Evolutionary conservation across 2,329 filamentous ascomycete genomes (phyloP).

Genomic region (Neoascochyta sp.): DNA sequence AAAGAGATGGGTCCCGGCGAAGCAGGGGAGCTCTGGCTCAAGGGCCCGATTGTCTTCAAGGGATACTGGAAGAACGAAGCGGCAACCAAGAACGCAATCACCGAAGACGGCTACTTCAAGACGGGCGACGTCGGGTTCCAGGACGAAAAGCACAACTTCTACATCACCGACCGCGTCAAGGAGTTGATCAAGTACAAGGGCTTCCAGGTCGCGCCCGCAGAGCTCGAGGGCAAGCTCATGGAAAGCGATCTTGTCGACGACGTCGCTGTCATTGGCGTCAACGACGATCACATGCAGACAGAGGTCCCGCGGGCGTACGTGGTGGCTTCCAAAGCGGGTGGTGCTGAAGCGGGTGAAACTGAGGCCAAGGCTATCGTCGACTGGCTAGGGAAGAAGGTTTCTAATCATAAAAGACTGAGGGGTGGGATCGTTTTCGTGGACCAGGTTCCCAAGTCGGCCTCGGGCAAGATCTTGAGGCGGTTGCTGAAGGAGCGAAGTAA

Average conservation of each 20-base stretch:
- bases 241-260: conserved; percentile 23
- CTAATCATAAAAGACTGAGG: conserved; percentile 27
- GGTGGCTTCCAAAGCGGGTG: conserved; percentile 13
- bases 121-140: conserved; percentile 30
- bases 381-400: conserved; percentile 22
- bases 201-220: conserved; percentile 28
- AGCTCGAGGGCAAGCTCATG: conserved; percentile 28
- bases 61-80: conserved; percentile 73
- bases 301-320: conserved; percentile 30
- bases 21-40: conserved; percentile 59
- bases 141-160: conserved; percentile 25
- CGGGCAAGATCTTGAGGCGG: conserved; percentile 46
- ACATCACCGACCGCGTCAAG: conserved; percentile 31
- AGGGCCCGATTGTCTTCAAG: conserved; percentile 73
- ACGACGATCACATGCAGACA: conserved; percentile 23
- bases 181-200: conserved; percentile 34
- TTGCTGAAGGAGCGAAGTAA: conserved; percentile 20
- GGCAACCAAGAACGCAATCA: conserved; percentile 66
- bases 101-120: conserved; percentile 60
- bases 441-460: conserved; percentile 47
- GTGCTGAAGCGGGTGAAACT: conserved; percentile 6
- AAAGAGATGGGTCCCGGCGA: conserved; percentile 59
- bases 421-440: conserved; percentile 43
- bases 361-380: conserved; percentile 15
- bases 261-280: conserved; percentile 25